Conservation (phyloP, 1,139 yeast genomes). For the Diutina rugosa region DNA sequence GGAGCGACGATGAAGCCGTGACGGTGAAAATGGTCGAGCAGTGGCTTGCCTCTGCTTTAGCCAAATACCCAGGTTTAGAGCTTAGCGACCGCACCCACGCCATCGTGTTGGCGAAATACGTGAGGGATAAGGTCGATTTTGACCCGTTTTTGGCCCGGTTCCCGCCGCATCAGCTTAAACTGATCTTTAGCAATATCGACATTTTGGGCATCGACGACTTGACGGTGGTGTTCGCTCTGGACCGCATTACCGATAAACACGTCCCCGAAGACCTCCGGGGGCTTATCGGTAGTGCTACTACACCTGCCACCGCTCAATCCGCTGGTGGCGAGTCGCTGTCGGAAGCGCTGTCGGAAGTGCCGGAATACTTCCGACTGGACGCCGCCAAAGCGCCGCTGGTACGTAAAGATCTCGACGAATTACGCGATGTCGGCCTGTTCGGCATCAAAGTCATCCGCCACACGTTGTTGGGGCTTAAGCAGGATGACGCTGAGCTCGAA, state of each 20-base stretch:
- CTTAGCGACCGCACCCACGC: constrained; percentile 37
- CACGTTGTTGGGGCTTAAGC: constrained; percentile 53
- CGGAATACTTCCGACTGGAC: constrained; percentile 17
- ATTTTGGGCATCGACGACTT: constrained; percentile 57
- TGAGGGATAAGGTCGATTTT: not conserved
- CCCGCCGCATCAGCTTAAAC: constrained; percentile 6
- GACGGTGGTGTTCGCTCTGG: constrained; percentile 20
- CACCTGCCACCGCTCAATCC: constrained; percentile 3
- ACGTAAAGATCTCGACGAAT: constrained; percentile 42
- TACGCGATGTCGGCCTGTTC: constrained; percentile 62
- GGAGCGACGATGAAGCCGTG: constrained; percentile 17
- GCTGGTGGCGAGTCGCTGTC: constrained; percentile 4
- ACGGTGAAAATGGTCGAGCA: constrained; percentile 15
- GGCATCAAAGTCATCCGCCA: constrained; percentile 77
- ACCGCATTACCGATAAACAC: constrained; percentile 13
- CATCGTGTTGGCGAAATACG: constrained; percentile 13
- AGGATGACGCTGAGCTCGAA: constrained; percentile 14
- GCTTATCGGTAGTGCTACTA: constrained; percentile 17
- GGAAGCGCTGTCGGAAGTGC: constrained; percentile 5
- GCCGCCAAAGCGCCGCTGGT: constrained; percentile 16
- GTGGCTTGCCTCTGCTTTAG: constrained; percentile 15
- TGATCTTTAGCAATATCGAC: constrained; percentile 53
- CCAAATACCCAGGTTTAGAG: constrained; percentile 13
- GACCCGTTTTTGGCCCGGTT: not conserved
- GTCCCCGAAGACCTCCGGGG: constrained; percentile 23